A percentile compares a stretch with the other conserved stretches of the same genome.
Conservation (phyloP, 2,329 filamentous ascomycete species). For the Epichloe brachyelytri region DNA sequence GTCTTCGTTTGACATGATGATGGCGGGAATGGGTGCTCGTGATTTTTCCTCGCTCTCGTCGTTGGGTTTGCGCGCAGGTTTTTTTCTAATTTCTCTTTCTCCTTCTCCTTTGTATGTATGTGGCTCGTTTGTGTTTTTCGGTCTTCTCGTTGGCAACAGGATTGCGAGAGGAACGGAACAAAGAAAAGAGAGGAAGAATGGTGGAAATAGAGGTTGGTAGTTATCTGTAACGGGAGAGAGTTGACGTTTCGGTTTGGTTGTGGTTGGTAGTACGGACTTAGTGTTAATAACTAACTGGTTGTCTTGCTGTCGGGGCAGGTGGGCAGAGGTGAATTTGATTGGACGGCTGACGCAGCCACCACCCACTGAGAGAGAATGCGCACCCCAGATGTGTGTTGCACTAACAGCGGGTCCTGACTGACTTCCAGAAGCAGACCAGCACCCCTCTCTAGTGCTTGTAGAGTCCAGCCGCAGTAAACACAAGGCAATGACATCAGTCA, state of each 20-base stretch:
- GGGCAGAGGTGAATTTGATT: constrained; percentile 14
- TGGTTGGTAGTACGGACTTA: background rate
- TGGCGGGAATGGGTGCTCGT: background rate
- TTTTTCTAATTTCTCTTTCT: background rate
- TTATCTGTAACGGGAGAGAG: no score
- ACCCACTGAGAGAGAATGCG: background rate
- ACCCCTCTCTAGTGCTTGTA: no score
- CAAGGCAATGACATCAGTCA: no score
- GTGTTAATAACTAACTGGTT: no score
- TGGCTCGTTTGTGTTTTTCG: background rate
- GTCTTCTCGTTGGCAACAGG: background rate
- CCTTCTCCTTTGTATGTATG: no score
- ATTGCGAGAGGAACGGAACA: no score
- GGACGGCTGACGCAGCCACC: constrained; percentile 2
- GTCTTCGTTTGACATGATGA: constrained; percentile 30
- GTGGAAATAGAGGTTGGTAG: no score
- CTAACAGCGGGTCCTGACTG: constrained; percentile 1
- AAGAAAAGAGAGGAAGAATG: no score
- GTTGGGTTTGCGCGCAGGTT: background rate
- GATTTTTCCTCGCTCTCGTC: background rate
- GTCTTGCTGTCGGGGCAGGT: constrained; percentile 4
- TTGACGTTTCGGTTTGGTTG: background rate
- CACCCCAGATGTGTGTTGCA: background rate
- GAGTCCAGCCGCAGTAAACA: no score
- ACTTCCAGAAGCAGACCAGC: no score